These are phyloP conservation scores for Fennellomyces sp. DNA, from an alignment of 371 early-diverging fungal species.

Conservation along the genomic window DNA sequence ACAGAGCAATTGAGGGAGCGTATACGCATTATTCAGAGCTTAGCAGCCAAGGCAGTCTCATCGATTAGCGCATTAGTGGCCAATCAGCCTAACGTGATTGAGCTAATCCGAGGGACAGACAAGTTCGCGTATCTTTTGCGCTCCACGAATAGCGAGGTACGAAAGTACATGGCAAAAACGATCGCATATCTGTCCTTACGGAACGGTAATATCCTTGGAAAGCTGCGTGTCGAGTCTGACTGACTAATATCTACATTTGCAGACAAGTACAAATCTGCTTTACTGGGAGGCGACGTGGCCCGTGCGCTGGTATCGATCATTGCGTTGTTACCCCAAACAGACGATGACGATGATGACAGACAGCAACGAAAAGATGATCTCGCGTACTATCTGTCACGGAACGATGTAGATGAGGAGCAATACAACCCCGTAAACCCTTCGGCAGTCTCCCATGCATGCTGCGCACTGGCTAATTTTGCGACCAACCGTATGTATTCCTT, in stretches of 20 bases:
- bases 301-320: constrained; percentile 46
- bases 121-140: constrained; percentile 35
- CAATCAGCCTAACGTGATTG: constrained; percentile 45
- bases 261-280: constrained; percentile 58
- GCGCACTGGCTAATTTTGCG: constrained; percentile 67
- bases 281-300: constrained; percentile 53
- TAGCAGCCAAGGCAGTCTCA: constrained; percentile 54
- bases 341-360: background rate
- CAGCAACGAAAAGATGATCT: constrained; percentile 17
- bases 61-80: constrained; percentile 35
- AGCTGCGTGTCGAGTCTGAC: background rate
- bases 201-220: constrained; percentile 37
- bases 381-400: constrained; percentile 7
- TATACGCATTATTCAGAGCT: constrained; percentile 32
- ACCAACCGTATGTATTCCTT: constrained; percentile 45
- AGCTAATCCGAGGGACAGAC: constrained; percentile 29
- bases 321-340: constrained; percentile 24
- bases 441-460: constrained; percentile 60
- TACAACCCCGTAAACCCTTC: constrained; percentile 24
- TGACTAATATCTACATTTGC: background rate
- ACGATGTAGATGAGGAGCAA: background rate
- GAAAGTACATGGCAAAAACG: constrained; percentile 62
- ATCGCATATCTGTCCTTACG: constrained; percentile 62
- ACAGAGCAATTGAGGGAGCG: constrained; percentile 28
- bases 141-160: constrained; percentile 38